Evolutionary conservation across 2,329 filamentous ascomycete genomes (phyloP).

Genomic region (Hyphodiscus sp.): DNA sequence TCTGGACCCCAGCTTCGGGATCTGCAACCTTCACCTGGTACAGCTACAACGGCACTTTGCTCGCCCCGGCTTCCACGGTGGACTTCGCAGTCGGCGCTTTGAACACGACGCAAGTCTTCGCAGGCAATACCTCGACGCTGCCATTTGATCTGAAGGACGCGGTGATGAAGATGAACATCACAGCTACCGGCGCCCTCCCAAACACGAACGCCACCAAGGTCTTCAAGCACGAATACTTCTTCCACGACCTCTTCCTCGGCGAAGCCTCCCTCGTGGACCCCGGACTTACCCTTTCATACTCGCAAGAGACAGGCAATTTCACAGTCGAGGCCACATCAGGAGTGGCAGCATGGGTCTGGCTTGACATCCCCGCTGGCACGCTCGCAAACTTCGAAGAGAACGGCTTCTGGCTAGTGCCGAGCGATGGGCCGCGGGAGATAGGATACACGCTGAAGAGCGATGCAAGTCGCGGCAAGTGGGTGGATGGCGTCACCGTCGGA

Average conservation of each 20-base stretch:
- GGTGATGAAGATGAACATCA: slow-evolving; percentile 16
- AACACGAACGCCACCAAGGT: slow-evolving; percentile 6
- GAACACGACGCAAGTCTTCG: slow-evolving; percentile 17
- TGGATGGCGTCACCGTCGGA: slow-evolving; percentile 10
- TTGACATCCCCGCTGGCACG: slow-evolving; percentile 16
- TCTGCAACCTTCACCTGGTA: slow-evolving; percentile 45
- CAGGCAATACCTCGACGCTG: slow-evolving; percentile 6
- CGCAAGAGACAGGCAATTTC: slow-evolving; percentile 7
- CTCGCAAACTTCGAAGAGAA: slow-evolving; percentile 17
- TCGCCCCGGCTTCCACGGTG: slow-evolving; percentile 19
- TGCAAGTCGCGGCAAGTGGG: slow-evolving; percentile 9
- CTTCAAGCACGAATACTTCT: slow-evolving; percentile 16
- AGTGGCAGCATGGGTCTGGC: slow-evolving; percentile 20
- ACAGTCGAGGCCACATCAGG: slow-evolving; percentile 13
- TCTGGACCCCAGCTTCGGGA: slow-evolving; percentile 44
- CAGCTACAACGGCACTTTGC: slow-evolving; percentile 39
- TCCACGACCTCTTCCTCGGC: slow-evolving; percentile 12
- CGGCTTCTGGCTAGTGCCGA: slow-evolving; percentile 19
- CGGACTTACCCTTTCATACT: slow-evolving; percentile 6
- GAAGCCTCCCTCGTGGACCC: slow-evolving; percentile 13
- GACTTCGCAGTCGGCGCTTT: slow-evolving; percentile 16
- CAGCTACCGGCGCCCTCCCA: slow-evolving; percentile 13
- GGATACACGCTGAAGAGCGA: slow-evolving; percentile 10
- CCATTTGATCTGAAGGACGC: slow-evolving; percentile 11
- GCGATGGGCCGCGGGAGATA: slow-evolving; percentile 12